Evolutionary conservation across 2,329 filamentous ascomycete genomes (phyloP).

Genomic region (Emergomyces africanus): DNA sequence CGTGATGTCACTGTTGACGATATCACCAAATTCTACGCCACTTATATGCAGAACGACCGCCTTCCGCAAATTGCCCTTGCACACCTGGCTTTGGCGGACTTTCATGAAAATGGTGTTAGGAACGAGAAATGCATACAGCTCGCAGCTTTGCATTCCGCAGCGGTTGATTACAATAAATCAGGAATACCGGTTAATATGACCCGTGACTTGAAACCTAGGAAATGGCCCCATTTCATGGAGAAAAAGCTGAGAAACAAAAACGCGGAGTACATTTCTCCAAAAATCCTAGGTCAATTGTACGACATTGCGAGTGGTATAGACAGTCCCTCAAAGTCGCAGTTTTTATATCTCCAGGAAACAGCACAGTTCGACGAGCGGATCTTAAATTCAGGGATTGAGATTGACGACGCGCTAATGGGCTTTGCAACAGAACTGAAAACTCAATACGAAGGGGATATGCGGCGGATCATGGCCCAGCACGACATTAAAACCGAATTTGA

Average conservation of each 20-base stretch:
- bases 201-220: slow-evolving; percentile 44
- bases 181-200: slow-evolving; percentile 62
- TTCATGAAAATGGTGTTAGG: slow-evolving; percentile 48
- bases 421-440: slow-evolving; percentile 55
- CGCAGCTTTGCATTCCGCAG: slow-evolving; percentile 71
- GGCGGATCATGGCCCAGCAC: slow-evolving; percentile 71
- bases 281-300: slow-evolving; percentile 69
- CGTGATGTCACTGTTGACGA: slow-evolving; percentile 58
- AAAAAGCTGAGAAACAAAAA: slow-evolving; percentile 39
- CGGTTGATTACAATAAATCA: slow-evolving; percentile 91
- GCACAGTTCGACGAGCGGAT: slow-evolving; percentile 60
- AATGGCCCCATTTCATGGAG: slow-evolving; percentile 83
- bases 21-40: slow-evolving; percentile 74
- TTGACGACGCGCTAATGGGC: slow-evolving; percentile 43
- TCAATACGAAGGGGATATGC: slow-evolving; percentile 64
- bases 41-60: slow-evolving; percentile 82
- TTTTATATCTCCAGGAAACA: slow-evolving; percentile 24
- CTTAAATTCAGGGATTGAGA: slow-evolving; percentile 44
- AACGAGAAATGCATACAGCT: slow-evolving; percentile 58
- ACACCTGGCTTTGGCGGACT: slow-evolving; percentile 68
- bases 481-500: slow-evolving; percentile 83
- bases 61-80: slow-evolving; percentile 68
- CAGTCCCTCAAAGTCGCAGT: slow-evolving; percentile 59
- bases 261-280: slow-evolving; percentile 51
- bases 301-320: slow-evolving; percentile 57